Conservation (phyloP, 1,139 yeast genomes). For the Petasospora fabianii region DNA sequence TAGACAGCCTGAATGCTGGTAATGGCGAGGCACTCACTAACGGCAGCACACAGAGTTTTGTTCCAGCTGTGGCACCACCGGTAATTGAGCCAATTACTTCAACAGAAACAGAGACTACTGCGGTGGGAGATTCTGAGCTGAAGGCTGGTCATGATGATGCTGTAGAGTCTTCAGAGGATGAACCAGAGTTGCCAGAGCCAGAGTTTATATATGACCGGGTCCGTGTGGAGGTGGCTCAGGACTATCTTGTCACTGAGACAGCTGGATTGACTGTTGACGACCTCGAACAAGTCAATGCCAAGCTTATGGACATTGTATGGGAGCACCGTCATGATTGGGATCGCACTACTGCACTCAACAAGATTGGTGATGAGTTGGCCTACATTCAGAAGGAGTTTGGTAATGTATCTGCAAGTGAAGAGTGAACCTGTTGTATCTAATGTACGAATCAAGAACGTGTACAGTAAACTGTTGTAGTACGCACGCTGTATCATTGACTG, state of each 20-base stretch:
- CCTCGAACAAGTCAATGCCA: conserved; percentile 71
- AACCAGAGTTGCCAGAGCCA: conserved; percentile 13
- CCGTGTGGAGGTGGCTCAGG: conserved; percentile 28
- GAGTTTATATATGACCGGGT: conserved; percentile 31
- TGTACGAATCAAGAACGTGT: too few species aligned
- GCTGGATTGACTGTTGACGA: conserved; percentile 57
- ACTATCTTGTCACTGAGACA: conserved; percentile 38
- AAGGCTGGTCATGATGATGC: background rate
- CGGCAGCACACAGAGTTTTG: too few species aligned
- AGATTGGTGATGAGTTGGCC: background rate
- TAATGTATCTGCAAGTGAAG: background rate
- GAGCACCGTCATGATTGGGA: conserved; percentile 55
- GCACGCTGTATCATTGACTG: too few species aligned
- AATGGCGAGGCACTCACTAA: too few species aligned
- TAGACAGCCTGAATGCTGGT: background rate
- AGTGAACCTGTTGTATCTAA: background rate
- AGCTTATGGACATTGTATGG: conserved; percentile 76
- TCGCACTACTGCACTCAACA: background rate
- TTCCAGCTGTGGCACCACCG: too few species aligned
- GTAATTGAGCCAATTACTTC: too few species aligned
- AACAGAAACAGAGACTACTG: background rate
- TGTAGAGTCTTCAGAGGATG: conserved; percentile 8
- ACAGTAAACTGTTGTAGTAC: too few species aligned
- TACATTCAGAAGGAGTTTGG: conserved; percentile 9
- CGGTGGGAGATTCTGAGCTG: background rate